A percentile compares a stretch with the other conserved stretches of the same genome.
Conservation (phyloP, 2,329 filamentous ascomycete genomes). For the Colletotrichum lini region DNA sequence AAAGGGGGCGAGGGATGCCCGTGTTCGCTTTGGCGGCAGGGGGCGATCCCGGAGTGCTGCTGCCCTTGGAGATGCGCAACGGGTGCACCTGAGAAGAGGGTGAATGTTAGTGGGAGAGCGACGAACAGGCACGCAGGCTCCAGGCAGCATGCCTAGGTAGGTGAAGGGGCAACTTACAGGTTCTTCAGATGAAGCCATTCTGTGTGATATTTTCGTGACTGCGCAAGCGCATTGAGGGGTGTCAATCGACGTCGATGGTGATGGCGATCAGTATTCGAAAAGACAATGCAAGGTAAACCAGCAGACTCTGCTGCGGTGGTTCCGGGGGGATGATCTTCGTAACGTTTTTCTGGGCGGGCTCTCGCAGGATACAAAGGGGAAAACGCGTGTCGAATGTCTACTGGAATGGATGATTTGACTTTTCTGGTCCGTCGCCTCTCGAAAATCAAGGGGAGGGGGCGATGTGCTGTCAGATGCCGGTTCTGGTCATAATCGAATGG, state of each 20-base stretch:
- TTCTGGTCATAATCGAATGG: constrained; percentile 29
- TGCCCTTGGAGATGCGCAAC: constrained; percentile 83
- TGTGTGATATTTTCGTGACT: constrained; percentile 24
- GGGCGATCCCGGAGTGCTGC: constrained; percentile 63
- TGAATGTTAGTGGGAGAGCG: constrained; percentile 7
- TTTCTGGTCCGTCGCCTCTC: constrained; percentile 16
- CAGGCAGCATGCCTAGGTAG: not conserved
- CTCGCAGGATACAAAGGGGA: constrained; percentile 37
- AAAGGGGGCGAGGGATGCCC: constrained; percentile 80
- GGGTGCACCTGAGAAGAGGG: constrained; percentile 74
- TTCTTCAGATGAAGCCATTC: constrained; percentile 42
- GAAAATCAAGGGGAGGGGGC: not conserved
- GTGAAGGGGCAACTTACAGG: constrained; percentile 34
- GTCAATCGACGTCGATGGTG: constrained; percentile 13
- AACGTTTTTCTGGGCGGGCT: constrained; percentile 5
- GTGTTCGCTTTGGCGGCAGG: constrained; percentile 76
- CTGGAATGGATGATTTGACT: constrained; percentile 39
- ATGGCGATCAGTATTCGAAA: constrained; percentile 22
- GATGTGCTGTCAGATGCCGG: constrained; percentile 26
- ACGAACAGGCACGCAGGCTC: not conserved
- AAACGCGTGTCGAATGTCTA: constrained; percentile 32
- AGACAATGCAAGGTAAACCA: constrained; percentile 12
- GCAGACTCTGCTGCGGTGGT: constrained; percentile 25
- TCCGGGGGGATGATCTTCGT: constrained; percentile 9
- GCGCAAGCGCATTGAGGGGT: constrained; percentile 31